Evolutionary conservation across 306 rosid species (phyloP), one percentile per base, ranked within the genome.

Genomic region (Sophora flavescens): DNA sequence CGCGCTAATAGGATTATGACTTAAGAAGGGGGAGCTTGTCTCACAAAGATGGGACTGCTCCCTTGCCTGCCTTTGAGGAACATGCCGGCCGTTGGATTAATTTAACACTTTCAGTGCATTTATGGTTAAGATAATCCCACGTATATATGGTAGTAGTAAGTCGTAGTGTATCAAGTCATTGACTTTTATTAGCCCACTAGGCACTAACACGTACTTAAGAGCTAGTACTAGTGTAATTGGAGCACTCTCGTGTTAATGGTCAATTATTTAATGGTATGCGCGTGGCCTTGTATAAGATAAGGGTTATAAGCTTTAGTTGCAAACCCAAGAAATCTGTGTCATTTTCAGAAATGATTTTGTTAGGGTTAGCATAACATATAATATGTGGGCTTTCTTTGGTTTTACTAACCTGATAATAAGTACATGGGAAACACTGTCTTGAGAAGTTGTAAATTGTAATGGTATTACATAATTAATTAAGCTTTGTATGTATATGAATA

Each of bases 31-130:
- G 79, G 53, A 50, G 52, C 63, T 54, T 82, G 86, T 44, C 83
- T 82, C 86, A 41, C 67, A 72, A 50, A 67, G 45, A 74, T 42
- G 80, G 42, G 70, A 78, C 86, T 68, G 73, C 77, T 66, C 59
- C 76, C 71, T 59, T 82, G 86, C 83, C 68, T 42, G 77, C 18
- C 53, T 67, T 73, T 42, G 50, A 83, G 86, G 77, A 78, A 73
- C 83, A 83, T 83, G 83, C 83, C 83, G 78, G 80, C 86, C 82
- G 51, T 66, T 72, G 47, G 63, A 60, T 42, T 59, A 58, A 58
- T 16, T 39, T 62, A 63, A 26, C 50, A 71, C 52, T 71, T 69
- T 77, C 26, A 60, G 8, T 30, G 2, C 39, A 56, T 39, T 71
- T 28, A 59, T 65, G 68, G 76, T 6, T 84, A 59, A 16, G n/a